Conservation (phyloP, 2,329 filamentous ascomycete species). For the Orbilia blumenaviensis region DNA sequence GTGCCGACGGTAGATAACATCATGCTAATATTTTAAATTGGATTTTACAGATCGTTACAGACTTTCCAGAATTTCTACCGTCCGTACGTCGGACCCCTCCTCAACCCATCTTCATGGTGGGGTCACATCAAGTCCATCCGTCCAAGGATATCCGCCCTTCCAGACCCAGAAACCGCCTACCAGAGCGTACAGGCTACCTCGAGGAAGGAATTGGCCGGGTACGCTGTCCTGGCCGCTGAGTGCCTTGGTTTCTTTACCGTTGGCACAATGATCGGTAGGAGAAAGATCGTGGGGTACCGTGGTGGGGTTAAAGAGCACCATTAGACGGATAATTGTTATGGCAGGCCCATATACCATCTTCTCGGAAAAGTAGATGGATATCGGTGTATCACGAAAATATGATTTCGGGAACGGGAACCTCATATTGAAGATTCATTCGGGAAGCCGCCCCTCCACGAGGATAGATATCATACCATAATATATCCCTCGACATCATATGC, state of each 20-base stretch:
- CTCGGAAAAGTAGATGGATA: neutral
- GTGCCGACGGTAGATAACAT: too few relatives aligned
- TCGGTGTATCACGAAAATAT: neutral
- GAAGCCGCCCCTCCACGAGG: neutral
- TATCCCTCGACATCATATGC: slow-evolving; percentile 19
- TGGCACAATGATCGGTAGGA: slow-evolving; percentile 93
- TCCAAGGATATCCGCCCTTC: slow-evolving; percentile 64
- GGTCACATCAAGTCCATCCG: slow-evolving; percentile 57
- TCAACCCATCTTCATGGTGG: slow-evolving; percentile 49
- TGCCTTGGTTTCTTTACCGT: slow-evolving; percentile 96
- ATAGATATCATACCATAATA: too few relatives aligned
- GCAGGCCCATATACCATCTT: slow-evolving; percentile 5
- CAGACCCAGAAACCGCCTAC: slow-evolving; percentile 69
- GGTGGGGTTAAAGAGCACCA: slow-evolving; percentile 71
- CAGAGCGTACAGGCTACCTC: slow-evolving; percentile 74
- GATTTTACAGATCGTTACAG: slow-evolving; percentile 30
- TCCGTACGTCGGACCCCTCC: slow-evolving; percentile 31
- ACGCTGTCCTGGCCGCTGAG: slow-evolving; percentile 83
- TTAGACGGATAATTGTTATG: slow-evolving; percentile 60
- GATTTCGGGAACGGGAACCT: neutral
- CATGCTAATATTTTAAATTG: neutral
- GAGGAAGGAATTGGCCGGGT: slow-evolving; percentile 74
- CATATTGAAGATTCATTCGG: neutral
- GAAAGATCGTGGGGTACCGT: slow-evolving; percentile 94
- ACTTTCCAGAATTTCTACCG: slow-evolving; percentile 34